Percentiles rank a stretch among this genome's conserved stretches.
These are phyloP conservation scores for Saraca asoca DNA, from an alignment of 331 rosid genomes.

Conservation along the genomic window DNA sequence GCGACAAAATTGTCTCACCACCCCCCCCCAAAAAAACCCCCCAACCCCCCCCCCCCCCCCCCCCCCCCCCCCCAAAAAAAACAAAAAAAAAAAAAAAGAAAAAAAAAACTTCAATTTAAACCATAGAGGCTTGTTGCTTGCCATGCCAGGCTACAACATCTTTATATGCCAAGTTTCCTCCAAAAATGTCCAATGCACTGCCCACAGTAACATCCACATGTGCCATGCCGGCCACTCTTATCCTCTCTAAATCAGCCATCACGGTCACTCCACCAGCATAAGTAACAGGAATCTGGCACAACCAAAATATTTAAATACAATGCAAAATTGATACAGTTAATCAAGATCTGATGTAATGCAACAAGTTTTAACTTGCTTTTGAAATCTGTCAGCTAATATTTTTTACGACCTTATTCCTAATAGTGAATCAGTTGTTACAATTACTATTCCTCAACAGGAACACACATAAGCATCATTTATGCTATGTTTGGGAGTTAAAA, in stretches of 20 bases:
- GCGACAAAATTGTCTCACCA: no score
- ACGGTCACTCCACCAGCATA: slow-evolving; percentile 90
- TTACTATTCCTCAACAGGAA: neutral
- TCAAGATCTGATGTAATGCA: no score
- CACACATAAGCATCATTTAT: neutral
- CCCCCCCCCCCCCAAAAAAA: no score
- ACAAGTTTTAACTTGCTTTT: slow-evolving; percentile 3
- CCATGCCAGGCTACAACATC: slow-evolving; percentile 87
- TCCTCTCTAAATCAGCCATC: slow-evolving; percentile 82
- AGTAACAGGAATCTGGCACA: slow-evolving; percentile 81
- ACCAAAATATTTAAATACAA: slow-evolving; percentile 18
- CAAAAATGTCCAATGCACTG: slow-evolving; percentile 85
- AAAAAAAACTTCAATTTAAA: slow-evolving; percentile 35
- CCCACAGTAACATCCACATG: slow-evolving; percentile 83
- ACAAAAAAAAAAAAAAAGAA: no score
- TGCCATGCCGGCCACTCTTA: slow-evolving; percentile 69
- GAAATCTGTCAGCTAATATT: no score
- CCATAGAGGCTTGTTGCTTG: slow-evolving; percentile 45
- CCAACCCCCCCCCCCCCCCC: no score
- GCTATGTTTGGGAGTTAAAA: no score
- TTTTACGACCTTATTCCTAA: neutral
- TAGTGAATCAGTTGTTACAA: neutral
- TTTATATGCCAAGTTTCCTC: slow-evolving; percentile 63
- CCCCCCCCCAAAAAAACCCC: no score
- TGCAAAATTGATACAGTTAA: slow-evolving; percentile 3